phyloP scores from a whole-genome alignment of 2,329 filamentous ascomycete species.

The Colletotrichum trifolii region DNA sequence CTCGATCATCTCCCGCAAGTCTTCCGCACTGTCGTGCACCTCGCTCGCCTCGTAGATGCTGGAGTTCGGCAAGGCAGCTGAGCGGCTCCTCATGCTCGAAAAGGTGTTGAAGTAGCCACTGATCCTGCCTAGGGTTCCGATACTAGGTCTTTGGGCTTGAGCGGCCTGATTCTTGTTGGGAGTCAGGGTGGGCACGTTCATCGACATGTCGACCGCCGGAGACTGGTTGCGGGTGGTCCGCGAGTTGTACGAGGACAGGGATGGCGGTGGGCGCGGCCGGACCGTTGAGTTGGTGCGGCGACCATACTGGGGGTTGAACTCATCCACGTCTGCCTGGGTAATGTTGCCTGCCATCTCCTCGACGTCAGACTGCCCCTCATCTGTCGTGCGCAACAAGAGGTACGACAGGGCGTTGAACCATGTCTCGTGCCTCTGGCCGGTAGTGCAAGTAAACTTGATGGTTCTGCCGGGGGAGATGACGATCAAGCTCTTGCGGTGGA shows the following conservation, averaged over 20 bases:
- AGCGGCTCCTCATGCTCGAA: slow-evolving; percentile 64
- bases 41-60: slow-evolving; percentile 71
- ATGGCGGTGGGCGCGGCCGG: slow-evolving; percentile 67
- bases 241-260: slow-evolving; percentile 84
- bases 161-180: slow-evolving; percentile 58
- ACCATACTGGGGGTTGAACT: slow-evolving; percentile 80
- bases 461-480: slow-evolving; percentile 89
- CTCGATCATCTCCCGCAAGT: slow-evolving; percentile 83
- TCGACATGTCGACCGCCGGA: slow-evolving; percentile 61
- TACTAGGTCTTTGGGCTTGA: slow-evolving; percentile 46
- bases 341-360: slow-evolving; percentile 69
- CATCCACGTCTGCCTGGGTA: slow-evolving; percentile 73
- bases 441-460: slow-evolving; percentile 94
- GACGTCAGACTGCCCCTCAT: slow-evolving; percentile 70
- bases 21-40: slow-evolving; percentile 83
- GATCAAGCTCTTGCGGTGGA: slow-evolving; percentile 93
- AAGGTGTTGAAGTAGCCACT: slow-evolving; percentile 72
- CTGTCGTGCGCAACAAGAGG: slow-evolving; percentile 80
- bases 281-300: slow-evolving; percentile 44
- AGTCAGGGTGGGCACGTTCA: slow-evolving; percentile 67
- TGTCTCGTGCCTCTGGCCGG: slow-evolving; percentile 93
- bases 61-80: slow-evolving; percentile 53
- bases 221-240: slow-evolving; percentile 75
- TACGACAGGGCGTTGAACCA: slow-evolving; percentile 99
- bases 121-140: slow-evolving; percentile 66